Conservation (phyloP, 2,329 filamentous ascomycete genomes). For the Trichoderma sp. region DNA sequence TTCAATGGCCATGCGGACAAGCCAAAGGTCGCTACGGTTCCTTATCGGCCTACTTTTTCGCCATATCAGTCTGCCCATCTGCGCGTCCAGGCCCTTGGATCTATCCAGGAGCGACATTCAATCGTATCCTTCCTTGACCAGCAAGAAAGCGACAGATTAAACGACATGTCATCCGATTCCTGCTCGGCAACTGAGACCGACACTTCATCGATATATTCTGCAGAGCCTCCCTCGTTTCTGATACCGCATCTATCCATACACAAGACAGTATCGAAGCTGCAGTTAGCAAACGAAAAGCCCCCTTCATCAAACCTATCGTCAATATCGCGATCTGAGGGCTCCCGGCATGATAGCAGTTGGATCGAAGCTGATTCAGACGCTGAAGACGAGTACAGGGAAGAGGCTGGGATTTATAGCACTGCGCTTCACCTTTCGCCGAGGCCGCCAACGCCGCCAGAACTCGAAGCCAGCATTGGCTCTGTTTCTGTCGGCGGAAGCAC, state of each 20-base stretch:
- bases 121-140: conserved; percentile 40
- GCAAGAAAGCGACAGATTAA: conserved; percentile 26
- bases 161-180: conserved; percentile 38
- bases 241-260: conserved; percentile 40
- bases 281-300: conserved; percentile 34
- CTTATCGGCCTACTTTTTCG: conserved; percentile 28
- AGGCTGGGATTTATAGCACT: conserved; percentile 21
- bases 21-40: neutral
- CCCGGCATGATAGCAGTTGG: conserved; percentile 39
- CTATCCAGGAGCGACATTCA: conserved; percentile 42
- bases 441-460: conserved; percentile 35
- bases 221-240: conserved; percentile 39
- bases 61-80: conserved; percentile 37
- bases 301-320: conserved; percentile 32
- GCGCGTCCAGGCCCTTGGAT: conserved; percentile 36
- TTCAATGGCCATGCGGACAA: neutral
- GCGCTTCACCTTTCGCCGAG: conserved; percentile 34
- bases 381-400: conserved; percentile 29
- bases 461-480: conserved; percentile 19
- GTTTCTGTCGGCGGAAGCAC: neutral
- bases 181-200: conserved; percentile 37
- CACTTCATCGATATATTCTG: conserved; percentile 34
- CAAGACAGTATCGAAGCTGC: conserved; percentile 42
- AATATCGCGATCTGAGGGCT: conserved; percentile 24
- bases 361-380: conserved; percentile 42